Base-by-base conservation (phyloP, 31 red algal species). In the Odonthalia washingtoniensis region DNA sequence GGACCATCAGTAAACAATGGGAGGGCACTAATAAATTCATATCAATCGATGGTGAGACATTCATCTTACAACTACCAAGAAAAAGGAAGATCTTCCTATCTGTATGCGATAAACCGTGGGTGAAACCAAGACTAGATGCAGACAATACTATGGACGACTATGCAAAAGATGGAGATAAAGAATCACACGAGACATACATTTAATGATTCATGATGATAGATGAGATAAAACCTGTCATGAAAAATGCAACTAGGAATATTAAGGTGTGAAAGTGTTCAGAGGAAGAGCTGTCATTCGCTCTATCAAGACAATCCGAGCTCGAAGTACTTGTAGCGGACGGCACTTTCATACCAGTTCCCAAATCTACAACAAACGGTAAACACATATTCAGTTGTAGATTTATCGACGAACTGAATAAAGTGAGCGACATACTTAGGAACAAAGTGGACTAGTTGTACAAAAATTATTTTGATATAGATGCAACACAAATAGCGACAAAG, bases 391-490 rank as follows among this genome's bases (percentile, higher is more conserved):
- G 67, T 32, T 28, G 21, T 27, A 17, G 14, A 28, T 72, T 72
- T 32, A 12, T 72, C 30, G 67, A 72, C 30, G 14, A 12, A 72
- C 32, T 28, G 21, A 32, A 72, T 12, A 72, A 16, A 72, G 30
- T 72, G n/a, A n/a, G n/a, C n/a, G n/a, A n/a, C n/a, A 16, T 12
- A 72, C 12, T 16, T 16, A 12, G 30, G 30, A 12, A 12, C 17
- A 72, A 72, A 12, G 12, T 12, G 18, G 32, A 72, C 21, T 72
- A 16, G 17, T 12, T 16, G 16, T 30, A 28, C 12, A 30, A 28
- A 27, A 72, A 72, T 30, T 72, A 72, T 72, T 27, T 12, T 27
- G 67, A 72, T 30, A 28, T 32, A 27, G 67, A 72, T 28, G 67
- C 67, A 32, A 28, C 14, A 28, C 12, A 16, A 17, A 32, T 72